Evolutionary conservation across 495 filamentous ascomycete species (phyloP), one percentile per base, ranked within the genome.

Genomic region (Oidiodendron maius): DNA sequence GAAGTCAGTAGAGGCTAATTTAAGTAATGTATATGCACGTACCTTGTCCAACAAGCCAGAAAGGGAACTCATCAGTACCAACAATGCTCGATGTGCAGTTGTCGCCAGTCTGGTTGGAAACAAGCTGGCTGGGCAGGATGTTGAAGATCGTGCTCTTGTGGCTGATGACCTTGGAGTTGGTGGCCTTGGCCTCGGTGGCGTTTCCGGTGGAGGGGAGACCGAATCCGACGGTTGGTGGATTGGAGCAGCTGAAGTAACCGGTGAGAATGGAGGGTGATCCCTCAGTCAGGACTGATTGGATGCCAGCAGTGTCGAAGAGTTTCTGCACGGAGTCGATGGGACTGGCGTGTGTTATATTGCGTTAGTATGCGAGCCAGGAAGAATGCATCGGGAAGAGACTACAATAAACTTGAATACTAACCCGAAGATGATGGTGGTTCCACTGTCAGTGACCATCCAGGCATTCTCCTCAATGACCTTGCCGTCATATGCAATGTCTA

Each of bases 41-140:
- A 50, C 24, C 25, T 26, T 51, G 48, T n/a, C 48, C 48, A 37
- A 51, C 23, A 17, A 51, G 18, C 48, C 48, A 48, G 15, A 50
- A 36, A 9, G 45, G 13, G 4, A 44, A 28, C n/a, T 51, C 48
- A 38, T 51, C 34, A 9, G 40, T 37, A 10, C 40, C 48, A 26
- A 38, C 13, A 17, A 51, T 39, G 16, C 8, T 18, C 10, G 40
- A 21, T 1, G 48, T 51, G 24, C 48, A 51, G 22, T 51, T 51
- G 10, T 37, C 32, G 8, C 30, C 40, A 10, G 40, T 51, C 13
- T 34, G 38, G 17, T 39, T 39, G 20, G 36, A 20, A 1, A 26
- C 40, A 28, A 44, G 37, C n/a, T 24, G 17, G 3, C 40, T 38
- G 6, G 48, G 18, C 18, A 39, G 18, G 3, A 51, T 26, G 16